Evolutionary conservation across 148 eudicot genomes (phyloP).

Genomic region (Gaultheria prostrata): DNA sequence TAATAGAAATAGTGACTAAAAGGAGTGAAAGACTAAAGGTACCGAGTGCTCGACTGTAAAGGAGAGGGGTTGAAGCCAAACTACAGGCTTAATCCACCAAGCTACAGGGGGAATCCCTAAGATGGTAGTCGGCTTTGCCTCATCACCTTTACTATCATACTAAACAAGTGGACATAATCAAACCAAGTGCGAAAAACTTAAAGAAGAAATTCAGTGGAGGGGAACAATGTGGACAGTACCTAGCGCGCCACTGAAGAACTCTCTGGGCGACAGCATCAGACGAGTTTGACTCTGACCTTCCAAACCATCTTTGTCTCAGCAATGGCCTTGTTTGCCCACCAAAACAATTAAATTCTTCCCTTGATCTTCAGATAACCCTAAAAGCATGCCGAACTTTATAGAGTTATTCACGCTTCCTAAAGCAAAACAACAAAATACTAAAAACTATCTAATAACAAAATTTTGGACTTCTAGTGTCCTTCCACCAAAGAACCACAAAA

Average conservation of each 20-base stretch:
- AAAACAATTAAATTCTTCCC: conserved; percentile 28
- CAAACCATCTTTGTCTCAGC: conserved; percentile 46
- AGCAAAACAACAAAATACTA: not conserved
- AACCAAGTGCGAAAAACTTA: not conserved
- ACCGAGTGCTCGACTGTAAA: too few relatives aligned
- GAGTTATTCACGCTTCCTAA: too few relatives aligned
- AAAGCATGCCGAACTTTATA: not conserved
- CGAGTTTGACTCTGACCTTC: conserved; percentile 23
- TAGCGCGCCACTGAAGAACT: conserved; percentile 56
- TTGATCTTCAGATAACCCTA: conserved; percentile 43
- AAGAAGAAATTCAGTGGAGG: not conserved
- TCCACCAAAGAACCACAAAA: not conserved
- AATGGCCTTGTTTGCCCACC: conserved; percentile 40
- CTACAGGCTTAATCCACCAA: too few relatives aligned
- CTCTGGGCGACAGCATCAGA: conserved; percentile 42
- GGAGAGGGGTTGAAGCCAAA: too few relatives aligned
- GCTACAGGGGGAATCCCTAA: too few relatives aligned
- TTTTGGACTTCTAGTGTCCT: not conserved
- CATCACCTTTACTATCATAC: too few relatives aligned
- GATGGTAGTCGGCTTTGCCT: too few relatives aligned
- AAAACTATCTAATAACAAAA: not conserved
- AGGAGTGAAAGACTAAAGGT: too few relatives aligned
- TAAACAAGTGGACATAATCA: not conserved
- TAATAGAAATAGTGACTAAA: too few relatives aligned
- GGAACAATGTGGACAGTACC: conserved; percentile 22